Evolutionary conservation across 2,329 filamentous ascomycete genomes (phyloP), one percentile per base, ranked within the genome.

Genomic region (Stemphylium lycopersici): DNA sequence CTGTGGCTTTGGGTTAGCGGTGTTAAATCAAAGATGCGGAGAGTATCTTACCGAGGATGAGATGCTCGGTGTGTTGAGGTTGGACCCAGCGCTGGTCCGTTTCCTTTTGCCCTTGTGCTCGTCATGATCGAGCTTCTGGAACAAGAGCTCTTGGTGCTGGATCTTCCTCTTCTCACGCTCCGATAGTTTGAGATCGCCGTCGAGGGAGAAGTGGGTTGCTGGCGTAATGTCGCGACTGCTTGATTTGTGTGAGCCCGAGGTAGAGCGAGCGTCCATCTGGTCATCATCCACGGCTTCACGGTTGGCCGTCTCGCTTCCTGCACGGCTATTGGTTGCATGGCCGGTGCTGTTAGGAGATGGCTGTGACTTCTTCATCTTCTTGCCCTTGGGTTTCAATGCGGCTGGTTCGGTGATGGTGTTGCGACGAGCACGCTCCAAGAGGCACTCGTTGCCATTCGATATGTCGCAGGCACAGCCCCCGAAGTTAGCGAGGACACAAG

Each of bases 401-500:
- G 56, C 38, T 6, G 68, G 59, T 39, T 74, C 72, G 2, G 62
- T 58, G 16, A 61, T 66, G 32, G 69, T 68, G 16, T 67, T 66
- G 38, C 71, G 69, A 36, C 72, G 71, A 46, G 70, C 72, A 26
- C 68, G 70, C 44, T 76, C 71, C 13, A 76, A 53, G 12, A 75
- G 65, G 55, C 75, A 76, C 52, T 73, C 69, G 33, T 72, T 66
- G 24, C 68, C 71, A 18, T 68, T 67, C 4, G 70, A 68, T 16
- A 63, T 68, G 52, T 88, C 83, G 71, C 90, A 93, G 4, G 90
- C 90, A 74, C 90, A 93, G 15, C 89, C 90, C 15, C 90, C 90
- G 65, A 91, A 90, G 69, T 92, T 89, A 15, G 89, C 88, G 6
- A 93, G 81, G 7, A 92, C 87, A 36, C 81, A 83, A 46, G 86